A percentile compares a stretch with the other conserved stretches of the same genome.
These are phyloP conservation scores for Remersonia thermophila DNA, from an alignment of 2,329 filamentous ascomycete genomes.

Conservation along the genomic window DNA sequence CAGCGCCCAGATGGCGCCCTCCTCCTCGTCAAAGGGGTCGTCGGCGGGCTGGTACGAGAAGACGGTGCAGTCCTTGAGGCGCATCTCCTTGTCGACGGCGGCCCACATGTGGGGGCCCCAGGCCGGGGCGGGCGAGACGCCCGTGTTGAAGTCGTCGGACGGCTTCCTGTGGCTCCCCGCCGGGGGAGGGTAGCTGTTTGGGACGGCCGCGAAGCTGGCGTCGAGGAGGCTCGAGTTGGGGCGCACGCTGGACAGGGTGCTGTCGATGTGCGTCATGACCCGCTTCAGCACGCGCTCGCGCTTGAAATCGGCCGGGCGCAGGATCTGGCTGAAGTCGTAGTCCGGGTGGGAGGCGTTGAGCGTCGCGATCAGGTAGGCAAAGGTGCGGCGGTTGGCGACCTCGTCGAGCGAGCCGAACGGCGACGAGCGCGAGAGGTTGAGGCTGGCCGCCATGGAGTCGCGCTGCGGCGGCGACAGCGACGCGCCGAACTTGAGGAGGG, in stretches of 20 bases:
- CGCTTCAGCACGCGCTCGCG: constrained; percentile 67
- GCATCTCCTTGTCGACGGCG: constrained; percentile 89
- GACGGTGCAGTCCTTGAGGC: constrained; percentile 72
- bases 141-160: constrained; percentile 25
- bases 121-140: constrained; percentile 41
- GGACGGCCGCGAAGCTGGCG: constrained; percentile 31
- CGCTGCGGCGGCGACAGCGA: constrained; percentile 76
- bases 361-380: constrained; percentile 92
- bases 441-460: constrained; percentile 50
- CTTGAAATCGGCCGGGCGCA: constrained; percentile 81
- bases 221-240: constrained; percentile 41
- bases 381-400: constrained; percentile 77
- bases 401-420: constrained; percentile 87
- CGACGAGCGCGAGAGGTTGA: constrained; percentile 75
- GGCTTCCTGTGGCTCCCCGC: background rate
- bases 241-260: constrained; percentile 73
- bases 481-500: constrained; percentile 72
- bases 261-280: constrained; percentile 81
- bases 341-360: constrained; percentile 91
- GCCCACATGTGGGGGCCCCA: constrained; percentile 92
- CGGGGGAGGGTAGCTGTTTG: constrained; percentile 24
- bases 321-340: constrained; percentile 91
- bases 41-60: constrained; percentile 85
- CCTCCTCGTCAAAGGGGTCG: constrained; percentile 83
- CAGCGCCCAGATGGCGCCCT: constrained; percentile 85